Base-by-base conservation (phyloP, 495 filamentous ascomycete species). In the Clavariopsis aquatica region DNA sequence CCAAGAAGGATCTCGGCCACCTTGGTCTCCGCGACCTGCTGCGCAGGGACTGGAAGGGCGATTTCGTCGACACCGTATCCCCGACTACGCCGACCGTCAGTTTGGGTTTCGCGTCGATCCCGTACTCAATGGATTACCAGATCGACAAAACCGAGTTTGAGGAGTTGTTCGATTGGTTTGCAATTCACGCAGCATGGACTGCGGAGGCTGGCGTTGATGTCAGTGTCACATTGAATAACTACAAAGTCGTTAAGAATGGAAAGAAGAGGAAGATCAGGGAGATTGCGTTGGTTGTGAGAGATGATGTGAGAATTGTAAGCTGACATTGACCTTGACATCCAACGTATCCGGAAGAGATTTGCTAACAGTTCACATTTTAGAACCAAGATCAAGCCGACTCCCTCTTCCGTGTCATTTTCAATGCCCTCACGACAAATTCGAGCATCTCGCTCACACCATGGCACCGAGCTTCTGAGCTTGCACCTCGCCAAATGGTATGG, bases 121-220 rank as follows among this genome's bases (percentile, higher is more conserved):
- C 70, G 3, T 63, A 57, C 24, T 69, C 66, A 1, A 46, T 72
- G 49, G 70, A 72, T 29, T 60, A 67, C 31, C 70, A 72, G 49
- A 72, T 72, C 49, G 52, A 59, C 13, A 61, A 60, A 29, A 72
- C 70, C 19, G 67, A 69, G 41, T 72, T 64, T n/a, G 31, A 55
- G 22, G 67, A 67, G 29, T 53, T 70, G 12, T 72, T 72, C 60
- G 52, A 72, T 46, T 72, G 70, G 70, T 72, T 72, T 49, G 70
- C 67, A 9, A 58, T 72, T 17, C 62, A 72, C 15, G 70, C 70
- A 10, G 70, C 70, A 1, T 72, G 67, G 67, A 72, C 70, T 0
- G 70, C 70, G 6, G 49, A 67, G 22, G 57, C 46, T 2, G 49
- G 68, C 36, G 60, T 61, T 20, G 70, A 72, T 49, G 70, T 72